These are phyloP conservation scores for Candida pini DNA, from an alignment of 805 yeast genomes.

Conservation along the genomic window DNA sequence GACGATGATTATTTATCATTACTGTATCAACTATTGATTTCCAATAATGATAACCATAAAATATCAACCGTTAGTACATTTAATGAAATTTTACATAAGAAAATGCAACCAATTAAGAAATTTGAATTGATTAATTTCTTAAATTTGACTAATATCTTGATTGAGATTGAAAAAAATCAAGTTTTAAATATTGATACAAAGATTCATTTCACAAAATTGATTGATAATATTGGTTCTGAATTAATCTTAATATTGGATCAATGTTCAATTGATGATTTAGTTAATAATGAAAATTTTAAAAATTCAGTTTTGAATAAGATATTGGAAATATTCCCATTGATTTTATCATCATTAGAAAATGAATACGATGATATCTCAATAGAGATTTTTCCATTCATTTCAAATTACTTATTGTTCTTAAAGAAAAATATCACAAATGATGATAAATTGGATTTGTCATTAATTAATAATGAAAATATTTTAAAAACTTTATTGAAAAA, in stretches of 20 bases:
- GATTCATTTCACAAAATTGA: slow-evolving; percentile 69
- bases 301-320: slow-evolving; percentile 39
- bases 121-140: slow-evolving; percentile 63
- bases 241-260: slow-evolving; percentile 62
- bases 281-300: slow-evolving; percentile 35
- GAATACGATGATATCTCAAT: slow-evolving; percentile 85
- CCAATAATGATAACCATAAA: slow-evolving; percentile 37
- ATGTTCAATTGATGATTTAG: slow-evolving; percentile 28
- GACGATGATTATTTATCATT: slow-evolving; percentile 50
- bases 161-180: slow-evolving; percentile 34
- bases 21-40: slow-evolving; percentile 50
- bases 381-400: slow-evolving; percentile 77
- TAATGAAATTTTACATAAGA: slow-evolving; percentile 49
- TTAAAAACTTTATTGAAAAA: slow-evolving; percentile 61
- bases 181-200: slow-evolving; percentile 56
- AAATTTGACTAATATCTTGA: slow-evolving; percentile 53
- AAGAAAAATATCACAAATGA: slow-evolving; percentile 46
- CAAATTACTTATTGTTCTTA: slow-evolving; percentile 64
- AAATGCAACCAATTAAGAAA: slow-evolving; percentile 52
- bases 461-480: slow-evolving; percentile 43
- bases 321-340: slow-evolving; percentile 62
- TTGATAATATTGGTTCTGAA: slow-evolving; percentile 72
- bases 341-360: slow-evolving; percentile 65
- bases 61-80: slow-evolving; percentile 53
- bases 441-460: slow-evolving; percentile 23